A percentile compares a stretch with the other conserved stretches of the same genome.
Conservation (phyloP, 2,329 filamentous ascomycete genomes). For the Venturia oleaginea region DNA sequence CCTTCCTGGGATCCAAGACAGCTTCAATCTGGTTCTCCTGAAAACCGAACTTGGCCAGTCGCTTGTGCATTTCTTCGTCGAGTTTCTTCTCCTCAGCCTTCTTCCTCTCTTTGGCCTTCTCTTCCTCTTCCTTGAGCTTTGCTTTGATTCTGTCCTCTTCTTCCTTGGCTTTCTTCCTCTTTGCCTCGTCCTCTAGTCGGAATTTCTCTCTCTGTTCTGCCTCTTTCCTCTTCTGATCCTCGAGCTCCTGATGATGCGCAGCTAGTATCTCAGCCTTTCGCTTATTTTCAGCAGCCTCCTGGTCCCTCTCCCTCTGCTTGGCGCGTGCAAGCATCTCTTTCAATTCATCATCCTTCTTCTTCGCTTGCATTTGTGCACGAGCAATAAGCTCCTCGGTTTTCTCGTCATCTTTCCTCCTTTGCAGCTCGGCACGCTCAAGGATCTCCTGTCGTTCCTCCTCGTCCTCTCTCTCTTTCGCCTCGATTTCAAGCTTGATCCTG, state of each 20-base stretch:
- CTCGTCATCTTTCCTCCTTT: conserved; percentile 7
- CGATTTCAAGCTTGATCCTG: conserved; percentile 15
- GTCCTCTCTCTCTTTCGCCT: conserved; percentile 17
- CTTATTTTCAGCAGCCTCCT: conserved; percentile 11
- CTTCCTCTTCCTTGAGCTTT: conserved; percentile 33
- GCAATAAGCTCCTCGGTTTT: not conserved
- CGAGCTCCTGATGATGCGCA: conserved; percentile 20
- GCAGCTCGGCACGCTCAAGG: conserved; percentile 4
- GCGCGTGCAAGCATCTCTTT: conserved; percentile 11
- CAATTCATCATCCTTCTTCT: conserved; percentile 1
- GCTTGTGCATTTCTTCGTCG: conserved; percentile 37
- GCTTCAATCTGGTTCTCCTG: conserved; percentile 39
- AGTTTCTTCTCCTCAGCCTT: conserved; percentile 32
- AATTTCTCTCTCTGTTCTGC: conserved; percentile 24
- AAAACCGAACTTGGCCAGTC: conserved; percentile 36
- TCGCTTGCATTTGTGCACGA: not conserved
- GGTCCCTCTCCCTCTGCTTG: conserved; percentile 8
- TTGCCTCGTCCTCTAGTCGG: conserved; percentile 30
- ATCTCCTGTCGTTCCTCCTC: conserved; percentile 14
- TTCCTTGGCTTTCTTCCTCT: conserved; percentile 33
- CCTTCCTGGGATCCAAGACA: conserved; percentile 39
- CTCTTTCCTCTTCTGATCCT: conserved; percentile 18
- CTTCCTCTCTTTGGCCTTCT: conserved; percentile 32
- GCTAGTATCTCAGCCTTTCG: conserved; percentile 9
- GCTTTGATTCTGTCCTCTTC: conserved; percentile 33